Evolutionary conservation across 2,329 filamentous ascomycete genomes (phyloP).

Genomic region (Incumbomyces lentus): DNA sequence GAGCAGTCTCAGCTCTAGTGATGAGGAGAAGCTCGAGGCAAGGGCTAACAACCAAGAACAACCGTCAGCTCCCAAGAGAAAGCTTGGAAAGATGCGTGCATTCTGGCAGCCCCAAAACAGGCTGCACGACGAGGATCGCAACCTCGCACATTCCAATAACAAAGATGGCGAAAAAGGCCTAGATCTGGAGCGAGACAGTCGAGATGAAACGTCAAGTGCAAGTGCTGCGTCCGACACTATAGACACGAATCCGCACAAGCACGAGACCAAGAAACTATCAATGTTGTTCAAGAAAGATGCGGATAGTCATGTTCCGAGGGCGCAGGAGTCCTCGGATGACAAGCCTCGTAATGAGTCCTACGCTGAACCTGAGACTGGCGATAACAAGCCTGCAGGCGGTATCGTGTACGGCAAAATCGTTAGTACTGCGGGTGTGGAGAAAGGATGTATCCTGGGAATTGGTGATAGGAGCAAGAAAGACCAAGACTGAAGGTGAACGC

Average conservation of each 20-base stretch:
- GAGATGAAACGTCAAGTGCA: background rate
- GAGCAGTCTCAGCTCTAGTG: slow-evolving; percentile 43
- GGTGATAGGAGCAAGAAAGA: no score
- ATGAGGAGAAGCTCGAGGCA: slow-evolving; percentile 47
- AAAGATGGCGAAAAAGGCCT: background rate
- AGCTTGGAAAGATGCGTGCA: slow-evolving; percentile 14
- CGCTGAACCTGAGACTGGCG: slow-evolving; percentile 4
- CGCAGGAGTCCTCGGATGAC: background rate
- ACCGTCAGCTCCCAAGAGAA: slow-evolving; percentile 13
- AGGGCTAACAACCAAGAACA: slow-evolving; percentile 7
- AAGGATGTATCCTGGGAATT: background rate
- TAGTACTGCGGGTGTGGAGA: slow-evolving; percentile 1
- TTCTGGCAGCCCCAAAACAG: background rate
- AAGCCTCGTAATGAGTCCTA: background rate
- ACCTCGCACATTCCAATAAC: background rate
- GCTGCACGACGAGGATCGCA: background rate
- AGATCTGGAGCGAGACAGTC: background rate
- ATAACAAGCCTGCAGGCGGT: slow-evolving; percentile 3
- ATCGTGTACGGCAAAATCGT: slow-evolving; percentile 2
- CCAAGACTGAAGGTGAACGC: no score
- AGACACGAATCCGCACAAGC: background rate
- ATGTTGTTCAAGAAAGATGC: slow-evolving; percentile 3
- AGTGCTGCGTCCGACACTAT: background rate
- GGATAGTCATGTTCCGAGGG: background rate
- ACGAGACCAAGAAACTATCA: slow-evolving; percentile 1